These are phyloP conservation scores for Beauveria varroae DNA, from an alignment of 2,329 filamentous ascomycete species.

Conservation along the genomic window DNA sequence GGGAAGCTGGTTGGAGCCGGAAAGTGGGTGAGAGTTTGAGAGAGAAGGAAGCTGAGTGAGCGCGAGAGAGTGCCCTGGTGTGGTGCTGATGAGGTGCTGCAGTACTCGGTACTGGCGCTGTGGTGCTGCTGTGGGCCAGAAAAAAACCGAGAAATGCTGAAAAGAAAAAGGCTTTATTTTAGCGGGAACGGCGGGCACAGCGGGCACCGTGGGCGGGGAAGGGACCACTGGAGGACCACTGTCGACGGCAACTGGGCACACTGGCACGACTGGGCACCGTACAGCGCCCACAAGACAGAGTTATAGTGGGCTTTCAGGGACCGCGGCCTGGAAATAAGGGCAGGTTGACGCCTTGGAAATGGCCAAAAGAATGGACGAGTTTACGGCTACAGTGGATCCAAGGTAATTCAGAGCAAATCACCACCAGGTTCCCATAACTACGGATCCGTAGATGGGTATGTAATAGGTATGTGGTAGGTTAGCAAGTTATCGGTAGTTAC, in stretches of 20 bases:
- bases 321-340: too few relatives aligned
- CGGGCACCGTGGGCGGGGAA: neutral
- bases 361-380: too few relatives aligned
- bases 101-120: too few relatives aligned
- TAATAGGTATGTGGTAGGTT: too few relatives aligned
- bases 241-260: neutral
- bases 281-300: neutral
- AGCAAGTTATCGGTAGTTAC: too few relatives aligned
- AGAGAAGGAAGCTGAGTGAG: neutral
- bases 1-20: constrained; percentile 1
- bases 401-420: too few relatives aligned
- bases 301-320: neutral
- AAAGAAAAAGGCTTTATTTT: neutral
- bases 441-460: too few relatives aligned
- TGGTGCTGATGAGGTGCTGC: too few relatives aligned
- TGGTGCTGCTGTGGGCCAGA: neutral
- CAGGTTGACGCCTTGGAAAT: neutral
- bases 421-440: too few relatives aligned
- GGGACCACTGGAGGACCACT: neutral
- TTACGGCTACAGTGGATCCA: too few relatives aligned
- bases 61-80: too few relatives aligned
- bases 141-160: neutral
- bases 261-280: neutral
- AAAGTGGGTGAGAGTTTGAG: neutral
- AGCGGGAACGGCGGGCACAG: constrained; percentile 5